Base-by-base conservation (phyloP, 2,329 filamentous ascomycete genomes). In the Claviceps lovelessii region DNA sequence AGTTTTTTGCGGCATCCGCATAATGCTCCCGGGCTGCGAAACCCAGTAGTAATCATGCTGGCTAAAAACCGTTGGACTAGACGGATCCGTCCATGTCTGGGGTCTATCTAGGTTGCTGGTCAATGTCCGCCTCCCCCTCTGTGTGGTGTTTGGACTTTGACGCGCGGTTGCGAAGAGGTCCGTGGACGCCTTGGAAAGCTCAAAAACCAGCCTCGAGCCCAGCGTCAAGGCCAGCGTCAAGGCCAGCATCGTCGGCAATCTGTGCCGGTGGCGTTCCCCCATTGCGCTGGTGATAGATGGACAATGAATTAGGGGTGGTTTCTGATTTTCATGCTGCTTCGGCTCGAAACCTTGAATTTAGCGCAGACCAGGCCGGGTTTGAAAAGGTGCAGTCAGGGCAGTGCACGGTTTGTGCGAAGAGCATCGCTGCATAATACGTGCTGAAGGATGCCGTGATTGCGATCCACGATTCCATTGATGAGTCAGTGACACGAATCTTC, bases 121-220 rank as follows among this genome's bases (percentile, higher is more conserved):
- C 28, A 17, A 29, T 35, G 29, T 54, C 52, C 35, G 52, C 54
- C 42, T 41, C 15, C 48, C 54, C 51, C 52, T 45, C 49, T 49
- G 52, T 54, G 48, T 53, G 49, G 35, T 54, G 31, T 42, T 15
- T 54, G 13, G 48, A 28, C 35, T 33, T 9, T 39, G 33, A 29
- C 6, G 47, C n/a, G 47, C 33, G n/a, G 19, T 54, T 42, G 33
- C 23, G 28, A 37, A 42, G 42, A 54, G 52, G 55, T 54, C 49
- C 52, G 52, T 56, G 55, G 31, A 35, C 33, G 33, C 33, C 33
- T 37, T 51, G 41, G 33, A n/a, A 19, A n/a, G 15, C 47, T 41
- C 19, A 28, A 19, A 17, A 23, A n/a, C 23, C 23, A 23, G 23
- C 23, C 23, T 23, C 23, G 23, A 23, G 23, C 23, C 23, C 31